A percentile compares a stretch with the other conserved stretches of the same genome.
Evolutionary conservation across 495 filamentous ascomycete genomes (phyloP).

Genomic region (Glarea lozoyensis): DNA sequence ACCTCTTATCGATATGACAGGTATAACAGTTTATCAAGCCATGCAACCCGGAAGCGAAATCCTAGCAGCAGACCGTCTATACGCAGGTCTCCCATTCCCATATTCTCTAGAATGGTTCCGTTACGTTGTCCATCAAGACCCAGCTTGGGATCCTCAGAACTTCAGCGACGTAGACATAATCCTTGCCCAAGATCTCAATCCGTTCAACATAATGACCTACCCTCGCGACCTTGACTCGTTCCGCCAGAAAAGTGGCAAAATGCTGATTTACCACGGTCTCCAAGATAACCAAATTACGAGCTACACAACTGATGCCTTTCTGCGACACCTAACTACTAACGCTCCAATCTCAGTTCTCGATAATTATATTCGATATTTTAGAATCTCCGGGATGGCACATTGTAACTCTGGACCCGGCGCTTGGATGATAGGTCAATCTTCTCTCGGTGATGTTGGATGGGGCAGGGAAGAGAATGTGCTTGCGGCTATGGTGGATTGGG

Average conservation of each 20-base stretch:
- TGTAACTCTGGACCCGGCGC: slow-evolving; percentile 41
- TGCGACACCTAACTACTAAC: slow-evolving; percentile 35
- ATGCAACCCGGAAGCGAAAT: slow-evolving; percentile 29
- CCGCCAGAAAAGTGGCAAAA: slow-evolving; percentile 28
- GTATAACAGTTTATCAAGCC: slow-evolving; percentile 39
- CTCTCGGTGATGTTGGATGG: background rate
- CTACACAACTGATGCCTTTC: slow-evolving; percentile 27
- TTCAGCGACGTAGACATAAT: slow-evolving; percentile 20
- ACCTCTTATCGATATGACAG: too few relatives aligned
- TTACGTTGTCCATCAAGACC: slow-evolving; percentile 48
- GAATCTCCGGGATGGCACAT: slow-evolving; percentile 43
- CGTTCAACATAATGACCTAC: slow-evolving; percentile 28
- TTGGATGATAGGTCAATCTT: slow-evolving; percentile 40
- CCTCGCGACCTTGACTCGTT: slow-evolving; percentile 30
- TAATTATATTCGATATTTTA: slow-evolving; percentile 52
- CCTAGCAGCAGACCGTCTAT: slow-evolving; percentile 17
- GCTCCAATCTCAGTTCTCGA: slow-evolving; percentile 32
- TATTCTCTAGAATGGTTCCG: slow-evolving; percentile 31
- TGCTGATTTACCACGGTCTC: slow-evolving; percentile 37
- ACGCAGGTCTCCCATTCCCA: slow-evolving; percentile 19
- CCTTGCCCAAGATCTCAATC: slow-evolving; percentile 25
- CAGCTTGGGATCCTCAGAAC: slow-evolving; percentile 33
- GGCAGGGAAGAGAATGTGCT: slow-evolving; percentile 33
- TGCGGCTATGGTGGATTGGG: slow-evolving; percentile 50
- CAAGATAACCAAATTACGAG: slow-evolving; percentile 33